Evolutionary conservation across 768 basidiomycete genomes (phyloP), one percentile per base, ranked within the genome.

Genomic region (Kwoniella mangroviensis): DNA sequence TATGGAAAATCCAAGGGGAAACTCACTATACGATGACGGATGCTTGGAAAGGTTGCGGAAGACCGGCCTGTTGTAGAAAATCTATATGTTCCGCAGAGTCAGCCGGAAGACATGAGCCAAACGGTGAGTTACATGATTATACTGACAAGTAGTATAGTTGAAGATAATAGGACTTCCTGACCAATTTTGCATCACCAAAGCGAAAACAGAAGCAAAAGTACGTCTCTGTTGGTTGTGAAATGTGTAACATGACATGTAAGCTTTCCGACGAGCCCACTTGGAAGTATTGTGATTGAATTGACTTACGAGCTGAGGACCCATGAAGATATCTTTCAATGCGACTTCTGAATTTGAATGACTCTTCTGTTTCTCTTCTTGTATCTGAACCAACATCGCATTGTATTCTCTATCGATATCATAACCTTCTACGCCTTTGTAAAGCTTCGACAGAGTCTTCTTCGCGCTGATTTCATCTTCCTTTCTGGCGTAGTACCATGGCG

Each of bases 361-460:
- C 22, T 45, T 65, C 2, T 54, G 21, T 11, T 65, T 67, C 34
- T 73, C 72, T 53, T 69, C 65, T 62, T 61, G 58, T 11, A 76
- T 65, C 28, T 65, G 40, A 9, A 65, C 2, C 41, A 65, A 42
- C 63, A 65, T 65, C 7, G 67, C 68, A 43, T 65, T 65, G 56
- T 72, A 76, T 53, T 76, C 70, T 56, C 67, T 56, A 19, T 73
- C 75, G 41, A 65, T 51, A 59, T 76, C 73, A 42, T 72, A 76
- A 13, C 73, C 75, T 7, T 63, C 68, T 28, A 76, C 67, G 21
- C 68, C 68, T 40, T 69, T 67, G 56, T 66, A 61, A 7, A 75
- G 56, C 51, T 57, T 28, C 5, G 43, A 10, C 5, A 69, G 59
- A 24, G 66, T 62, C 6, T 64, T 62, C 52, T 75, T 65, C 9